Evolutionary conservation across 495 filamentous ascomycete species (phyloP).

Genomic region (Talaromyces proteolyticus): DNA sequence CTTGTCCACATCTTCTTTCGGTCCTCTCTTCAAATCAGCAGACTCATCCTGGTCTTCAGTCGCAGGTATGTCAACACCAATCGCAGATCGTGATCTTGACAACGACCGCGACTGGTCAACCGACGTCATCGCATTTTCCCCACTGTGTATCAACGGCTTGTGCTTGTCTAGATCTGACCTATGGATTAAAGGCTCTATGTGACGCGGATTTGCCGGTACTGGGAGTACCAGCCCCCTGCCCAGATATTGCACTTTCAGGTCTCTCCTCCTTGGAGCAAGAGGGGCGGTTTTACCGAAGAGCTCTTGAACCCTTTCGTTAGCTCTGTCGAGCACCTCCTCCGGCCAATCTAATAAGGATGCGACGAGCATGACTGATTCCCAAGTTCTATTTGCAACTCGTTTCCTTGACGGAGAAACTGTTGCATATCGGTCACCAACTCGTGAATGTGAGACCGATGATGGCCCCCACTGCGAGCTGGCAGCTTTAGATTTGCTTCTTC

Average conservation of each 20-base stretch:
- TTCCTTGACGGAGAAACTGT: not conserved
- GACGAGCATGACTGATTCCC: not conserved
- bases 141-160: constrained; percentile 31
- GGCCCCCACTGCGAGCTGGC: not conserved
- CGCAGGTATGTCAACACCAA: too few relatives aligned
- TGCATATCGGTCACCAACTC: not conserved
- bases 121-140: constrained; percentile 13
- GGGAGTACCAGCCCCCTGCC: not conserved
- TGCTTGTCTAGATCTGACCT: constrained; percentile 8
- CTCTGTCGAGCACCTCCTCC: not conserved
- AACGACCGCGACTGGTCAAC: not conserved
- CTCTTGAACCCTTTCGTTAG: not conserved
- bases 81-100: not conserved
- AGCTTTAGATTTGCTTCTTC: constrained; percentile 24
- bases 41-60: not conserved
- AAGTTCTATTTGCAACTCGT: not conserved
- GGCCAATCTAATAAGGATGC: not conserved
- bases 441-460: not conserved
- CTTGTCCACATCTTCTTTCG: constrained; percentile 21
- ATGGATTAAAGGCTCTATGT: not conserved
- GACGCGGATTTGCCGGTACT: not conserved
- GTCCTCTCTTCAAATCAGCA: constrained; percentile 12
- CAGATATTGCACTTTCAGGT: not conserved
- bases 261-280: not conserved
- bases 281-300: not conserved